These are phyloP conservation scores for Sphaerostilbella broomeana DNA, from an alignment of 2,329 filamentous ascomycete genomes.

Conservation along the genomic window DNA sequence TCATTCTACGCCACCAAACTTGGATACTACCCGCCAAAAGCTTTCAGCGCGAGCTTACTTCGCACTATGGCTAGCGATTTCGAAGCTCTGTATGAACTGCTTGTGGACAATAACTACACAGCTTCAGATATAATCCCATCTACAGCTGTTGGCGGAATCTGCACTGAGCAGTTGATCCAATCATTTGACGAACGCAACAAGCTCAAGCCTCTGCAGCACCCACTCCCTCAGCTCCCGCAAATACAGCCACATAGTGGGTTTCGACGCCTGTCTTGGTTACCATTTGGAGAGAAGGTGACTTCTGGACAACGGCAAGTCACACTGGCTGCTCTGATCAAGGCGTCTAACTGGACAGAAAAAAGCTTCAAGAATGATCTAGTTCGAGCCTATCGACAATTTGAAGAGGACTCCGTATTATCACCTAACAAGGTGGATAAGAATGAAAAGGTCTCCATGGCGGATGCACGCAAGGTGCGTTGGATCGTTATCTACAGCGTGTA, in stretches of 20 bases:
- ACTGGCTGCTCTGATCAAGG: conserved; percentile 46
- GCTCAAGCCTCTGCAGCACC: conserved; percentile 54
- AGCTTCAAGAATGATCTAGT: conserved; percentile 52
- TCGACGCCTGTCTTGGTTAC: conserved; percentile 37
- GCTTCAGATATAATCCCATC: conserved; percentile 43
- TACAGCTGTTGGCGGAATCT: conserved; percentile 59
- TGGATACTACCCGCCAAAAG: conserved; percentile 63
- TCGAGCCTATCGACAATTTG: conserved; percentile 62
- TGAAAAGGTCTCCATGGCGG: conserved; percentile 48
- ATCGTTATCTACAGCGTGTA: conserved; percentile 66
- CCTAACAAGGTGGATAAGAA: conserved; percentile 48
- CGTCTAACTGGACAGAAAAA: conserved; percentile 40
- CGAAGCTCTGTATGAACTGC: conserved; percentile 60
- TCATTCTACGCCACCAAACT: conserved; percentile 60
- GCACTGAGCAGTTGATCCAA: conserved; percentile 60
- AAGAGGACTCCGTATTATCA: conserved; percentile 48
- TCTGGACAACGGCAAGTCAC: conserved; percentile 43
- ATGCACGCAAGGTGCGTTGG: conserved; percentile 74
- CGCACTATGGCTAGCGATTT: conserved; percentile 63
- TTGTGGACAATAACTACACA: conserved; percentile 57
- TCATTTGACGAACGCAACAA: conserved; percentile 58
- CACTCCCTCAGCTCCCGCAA: conserved; percentile 60
- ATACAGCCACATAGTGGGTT: conserved; percentile 22
- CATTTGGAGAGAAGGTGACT: conserved; percentile 34
- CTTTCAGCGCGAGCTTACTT: conserved; percentile 42